Conservation (phyloP, 768 basidiomycete species). For the Mycena pura region DNA sequence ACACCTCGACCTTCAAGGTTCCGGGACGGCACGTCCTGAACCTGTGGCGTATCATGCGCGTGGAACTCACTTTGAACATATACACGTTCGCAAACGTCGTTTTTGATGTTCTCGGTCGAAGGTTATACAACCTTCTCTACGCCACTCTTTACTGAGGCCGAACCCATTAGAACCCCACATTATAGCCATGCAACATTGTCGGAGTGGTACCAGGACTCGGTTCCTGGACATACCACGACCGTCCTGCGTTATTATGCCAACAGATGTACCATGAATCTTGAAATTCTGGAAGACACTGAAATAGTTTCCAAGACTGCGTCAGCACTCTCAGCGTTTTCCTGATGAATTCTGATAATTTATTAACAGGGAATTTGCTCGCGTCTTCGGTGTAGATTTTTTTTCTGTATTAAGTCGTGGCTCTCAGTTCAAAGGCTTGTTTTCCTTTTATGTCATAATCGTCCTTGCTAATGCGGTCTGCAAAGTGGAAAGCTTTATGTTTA, state of each 20-base stretch:
- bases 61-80: constrained; percentile 75
- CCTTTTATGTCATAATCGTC: no score
- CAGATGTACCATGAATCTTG: constrained; percentile 72
- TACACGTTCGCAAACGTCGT: constrained; percentile 92
- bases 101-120: constrained; percentile 76
- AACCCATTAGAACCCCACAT: constrained; percentile 70
- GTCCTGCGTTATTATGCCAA: constrained; percentile 69
- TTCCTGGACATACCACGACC: constrained; percentile 59
- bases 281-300: constrained; percentile 83
- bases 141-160: not conserved
- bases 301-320: constrained; percentile 91
- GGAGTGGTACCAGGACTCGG: constrained; percentile 68
- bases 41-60: constrained; percentile 90
- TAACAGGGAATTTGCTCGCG: constrained; percentile 91
- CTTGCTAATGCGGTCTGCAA: not conserved
- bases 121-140: constrained; percentile 54
- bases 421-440: constrained; percentile 75
- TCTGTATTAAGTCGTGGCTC: constrained; percentile 95
- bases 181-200: constrained; percentile 70
- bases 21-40: constrained; percentile 92
- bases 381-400: constrained; percentile 97
- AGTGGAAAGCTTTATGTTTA: constrained; percentile 98
- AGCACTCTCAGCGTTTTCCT: constrained; percentile 35
- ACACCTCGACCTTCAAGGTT: constrained; percentile 84
- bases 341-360: not conserved